Evolutionary conservation across 164 flowering plant genomes (phyloP), one percentile per base, ranked within the genome.

Genomic region (Vitis amurensis): DNA sequence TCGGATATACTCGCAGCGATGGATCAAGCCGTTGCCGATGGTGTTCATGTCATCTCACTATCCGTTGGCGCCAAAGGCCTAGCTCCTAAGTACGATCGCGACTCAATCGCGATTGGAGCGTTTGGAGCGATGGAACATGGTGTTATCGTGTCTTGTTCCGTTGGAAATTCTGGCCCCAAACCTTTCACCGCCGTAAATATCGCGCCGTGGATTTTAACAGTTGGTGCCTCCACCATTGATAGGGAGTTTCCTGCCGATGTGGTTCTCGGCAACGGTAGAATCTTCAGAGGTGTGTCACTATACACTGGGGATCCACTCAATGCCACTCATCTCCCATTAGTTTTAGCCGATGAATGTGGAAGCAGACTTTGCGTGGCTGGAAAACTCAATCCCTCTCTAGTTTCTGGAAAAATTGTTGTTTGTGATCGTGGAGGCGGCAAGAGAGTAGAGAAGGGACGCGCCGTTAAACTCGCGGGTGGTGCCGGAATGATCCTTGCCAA

Each of bases 171-270:
- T 3, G 99, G 97, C 11, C 98, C 98, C 1, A 84, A 68, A 2
- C 79, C 84, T 0, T 82, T 58, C 73, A 90, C 97, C 0, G 93
- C 89, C 0, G 85, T 79, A 4, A 95, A 95, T 51, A 85, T 93
- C 9, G 97, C 99, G 1, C 99, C 99, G 0, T 93, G 98, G 99
- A 88, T 93, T 44, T 17, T 90, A 10, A 93, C 99, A 0, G 97
- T 96, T 14, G 98, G 98, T 3, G 99, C 99, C 1, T 89, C 97
- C 0, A 88, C 98, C 0, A 78, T 96, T 9, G 98, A 96, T 58
- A 63, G 99, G 47, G 97, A 92, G 68, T 96, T 93, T 63, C 97
- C 97, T 0, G 97, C 97, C 0, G 89, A 89, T 66, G 97, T 81
- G 0, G 63, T 88, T 27, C 85, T 91, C 15, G 99, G 98, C 0